phyloP scores from a whole-genome alignment of 139 green algal genomes.

The Chlamydomonas incerta region DNA sequence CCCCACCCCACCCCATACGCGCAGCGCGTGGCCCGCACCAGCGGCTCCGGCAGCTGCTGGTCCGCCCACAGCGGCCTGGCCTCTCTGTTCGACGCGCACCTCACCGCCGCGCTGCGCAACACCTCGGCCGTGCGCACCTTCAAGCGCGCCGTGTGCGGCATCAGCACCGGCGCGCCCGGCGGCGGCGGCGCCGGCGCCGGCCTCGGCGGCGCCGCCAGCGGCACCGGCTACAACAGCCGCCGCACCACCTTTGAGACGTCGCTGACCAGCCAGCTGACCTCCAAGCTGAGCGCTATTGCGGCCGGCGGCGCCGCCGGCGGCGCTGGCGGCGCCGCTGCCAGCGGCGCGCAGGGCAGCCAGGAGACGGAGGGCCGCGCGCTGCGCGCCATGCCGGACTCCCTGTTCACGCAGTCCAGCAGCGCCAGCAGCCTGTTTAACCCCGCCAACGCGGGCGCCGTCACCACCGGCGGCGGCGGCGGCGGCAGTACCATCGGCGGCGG shows the following conservation, averaged over 20 bases:
- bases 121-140: conserved; percentile 22
- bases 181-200: neutral
- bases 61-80: conserved; percentile 26
- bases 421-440: too few relatives aligned
- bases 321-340: neutral
- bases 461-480: too few relatives aligned
- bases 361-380: too few relatives aligned
- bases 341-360: neutral
- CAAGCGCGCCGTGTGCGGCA: conserved; percentile 20
- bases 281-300: neutral
- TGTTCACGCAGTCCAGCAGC: too few relatives aligned
- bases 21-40: neutral
- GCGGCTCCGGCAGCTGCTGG: neutral
- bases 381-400: too few relatives aligned
- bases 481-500: too few relatives aligned
- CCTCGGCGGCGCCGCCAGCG: neutral
- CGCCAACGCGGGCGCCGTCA: too few relatives aligned
- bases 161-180: neutral
- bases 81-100: conserved; percentile 32
- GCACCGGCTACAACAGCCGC: neutral
- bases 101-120: conserved; percentile 26
- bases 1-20: neutral
- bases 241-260: neutral
- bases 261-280: neutral
- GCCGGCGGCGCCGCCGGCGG: neutral